phyloP scores from a whole-genome alignment of 371 early-diverging fungal species.

The Chytridiales sp. region DNA sequence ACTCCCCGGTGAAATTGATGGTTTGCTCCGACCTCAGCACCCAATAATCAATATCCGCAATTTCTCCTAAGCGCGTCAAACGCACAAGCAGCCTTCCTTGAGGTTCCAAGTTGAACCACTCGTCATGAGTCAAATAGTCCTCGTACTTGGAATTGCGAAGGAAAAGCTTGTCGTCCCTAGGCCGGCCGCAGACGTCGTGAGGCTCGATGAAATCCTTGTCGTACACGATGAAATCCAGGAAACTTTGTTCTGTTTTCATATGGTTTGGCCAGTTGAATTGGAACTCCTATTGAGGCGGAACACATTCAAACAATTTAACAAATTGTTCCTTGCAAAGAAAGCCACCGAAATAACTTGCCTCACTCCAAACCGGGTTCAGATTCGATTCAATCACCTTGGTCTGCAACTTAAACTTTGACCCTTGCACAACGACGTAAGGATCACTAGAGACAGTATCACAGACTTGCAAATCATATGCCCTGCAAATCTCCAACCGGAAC shows the following conservation, averaged over 20 bases:
- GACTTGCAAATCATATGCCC: constrained; percentile 31
- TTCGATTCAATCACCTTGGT: constrained; percentile 71
- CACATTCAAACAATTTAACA: not conserved
- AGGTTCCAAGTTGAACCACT: constrained; percentile 30
- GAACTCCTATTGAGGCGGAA: constrained; percentile 39
- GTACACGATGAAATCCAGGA: constrained; percentile 33
- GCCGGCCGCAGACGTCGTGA: constrained; percentile 31
- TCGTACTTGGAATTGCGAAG: constrained; percentile 27
- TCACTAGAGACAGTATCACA: constrained; percentile 52
- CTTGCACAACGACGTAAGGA: constrained; percentile 71
- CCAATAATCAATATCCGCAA: constrained; percentile 41
- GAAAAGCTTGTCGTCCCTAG: constrained; percentile 11
- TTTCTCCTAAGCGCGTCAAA: constrained; percentile 31
- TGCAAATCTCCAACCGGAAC: constrained; percentile 27
- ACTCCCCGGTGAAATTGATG: constrained; percentile 29
- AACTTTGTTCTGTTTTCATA: constrained; percentile 15
- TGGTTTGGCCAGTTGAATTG: constrained; percentile 21
- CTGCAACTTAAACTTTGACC: constrained; percentile 9
- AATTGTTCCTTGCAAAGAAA: not conserved
- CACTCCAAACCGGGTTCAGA: constrained; percentile 85
- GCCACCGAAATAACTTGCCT: constrained; percentile 30
- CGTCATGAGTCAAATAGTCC: constrained; percentile 39
- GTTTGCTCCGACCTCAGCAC: constrained; percentile 30
- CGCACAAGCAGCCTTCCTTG: constrained; percentile 37
- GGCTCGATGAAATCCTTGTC: constrained; percentile 33